These are phyloP conservation scores for Amesomyces nigricolor DNA, from an alignment of 2,329 filamentous ascomycete genomes.

Conservation along the genomic window DNA sequence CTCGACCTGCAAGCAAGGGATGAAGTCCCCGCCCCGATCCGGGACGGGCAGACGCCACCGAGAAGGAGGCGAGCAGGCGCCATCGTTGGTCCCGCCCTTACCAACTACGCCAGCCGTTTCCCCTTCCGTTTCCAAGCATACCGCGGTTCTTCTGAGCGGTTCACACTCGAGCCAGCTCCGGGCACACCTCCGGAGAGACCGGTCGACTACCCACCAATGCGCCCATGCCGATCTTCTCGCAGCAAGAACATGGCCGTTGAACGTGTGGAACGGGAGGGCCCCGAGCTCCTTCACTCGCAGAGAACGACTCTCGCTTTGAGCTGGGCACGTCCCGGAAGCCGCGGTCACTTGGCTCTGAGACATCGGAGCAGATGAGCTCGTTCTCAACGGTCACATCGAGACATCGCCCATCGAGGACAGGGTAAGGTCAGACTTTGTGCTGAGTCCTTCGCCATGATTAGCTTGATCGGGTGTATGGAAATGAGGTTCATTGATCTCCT, in stretches of 20 bases:
- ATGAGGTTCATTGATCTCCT: neutral
- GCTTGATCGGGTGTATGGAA: neutral
- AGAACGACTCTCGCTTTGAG: neutral
- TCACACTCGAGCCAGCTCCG: neutral
- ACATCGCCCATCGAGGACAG: neutral
- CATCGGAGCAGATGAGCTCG: neutral
- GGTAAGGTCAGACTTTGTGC: neutral
- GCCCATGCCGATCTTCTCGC: neutral
- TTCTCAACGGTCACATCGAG: constrained; percentile 2
- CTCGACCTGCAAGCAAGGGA: constrained; percentile 9
- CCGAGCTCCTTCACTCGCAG: neutral
- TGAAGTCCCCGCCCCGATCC: constrained; percentile 41
- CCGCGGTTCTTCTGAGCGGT: neutral
- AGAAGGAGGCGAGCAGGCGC: neutral
- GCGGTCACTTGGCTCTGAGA: neutral
- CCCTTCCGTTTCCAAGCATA: neutral
- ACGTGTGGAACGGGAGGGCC: constrained; percentile 1
- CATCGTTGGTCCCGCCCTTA: neutral
- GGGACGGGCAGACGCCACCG: constrained; percentile 45
- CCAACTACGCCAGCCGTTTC: neutral
- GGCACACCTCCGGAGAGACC: neutral
- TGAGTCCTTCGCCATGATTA: neutral
- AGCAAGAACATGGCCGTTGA: constrained; percentile 11
- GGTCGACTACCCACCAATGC: neutral
- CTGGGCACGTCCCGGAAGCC: neutral